Conservation (phyloP, 2,329 filamentous ascomycete genomes). For the Sporothrix brasiliensis region DNA sequence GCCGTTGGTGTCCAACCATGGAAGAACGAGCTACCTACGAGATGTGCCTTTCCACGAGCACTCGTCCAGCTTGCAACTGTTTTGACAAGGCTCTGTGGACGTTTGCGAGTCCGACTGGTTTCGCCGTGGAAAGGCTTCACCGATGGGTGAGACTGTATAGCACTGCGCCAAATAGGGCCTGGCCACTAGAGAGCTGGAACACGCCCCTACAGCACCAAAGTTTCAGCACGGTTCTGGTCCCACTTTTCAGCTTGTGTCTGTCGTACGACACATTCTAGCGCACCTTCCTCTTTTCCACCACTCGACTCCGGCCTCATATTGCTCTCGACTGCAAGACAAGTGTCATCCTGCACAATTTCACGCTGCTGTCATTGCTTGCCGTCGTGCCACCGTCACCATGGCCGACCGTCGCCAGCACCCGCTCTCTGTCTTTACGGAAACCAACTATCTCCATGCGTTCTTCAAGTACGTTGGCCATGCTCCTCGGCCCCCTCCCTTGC, state of each 20-base stretch:
- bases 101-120: not conserved
- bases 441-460: constrained; percentile 31
- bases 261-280: not conserved
- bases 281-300: not conserved
- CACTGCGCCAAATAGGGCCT: too few relatives aligned
- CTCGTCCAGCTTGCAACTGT: not conserved
- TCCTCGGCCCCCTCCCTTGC: not conserved
- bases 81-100: not conserved
- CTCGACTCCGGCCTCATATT: too few relatives aligned
- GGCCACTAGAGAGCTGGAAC: not conserved
- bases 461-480: constrained; percentile 25
- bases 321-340: too few relatives aligned
- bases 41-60: not conserved
- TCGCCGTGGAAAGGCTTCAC: constrained; percentile 3
- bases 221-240: not conserved
- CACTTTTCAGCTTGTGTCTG: not conserved
- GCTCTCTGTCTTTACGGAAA: constrained; percentile 31
- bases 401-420: constrained; percentile 21
- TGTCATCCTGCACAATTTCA: not conserved
- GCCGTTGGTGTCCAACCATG: not conserved
- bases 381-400: not conserved
- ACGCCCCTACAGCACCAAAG: not conserved
- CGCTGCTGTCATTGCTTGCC: not conserved
- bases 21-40: not conserved
- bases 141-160: not conserved